Evolutionary conservation across 2,329 filamentous ascomycete genomes (phyloP).

Genomic region (Fusarium udum): DNA sequence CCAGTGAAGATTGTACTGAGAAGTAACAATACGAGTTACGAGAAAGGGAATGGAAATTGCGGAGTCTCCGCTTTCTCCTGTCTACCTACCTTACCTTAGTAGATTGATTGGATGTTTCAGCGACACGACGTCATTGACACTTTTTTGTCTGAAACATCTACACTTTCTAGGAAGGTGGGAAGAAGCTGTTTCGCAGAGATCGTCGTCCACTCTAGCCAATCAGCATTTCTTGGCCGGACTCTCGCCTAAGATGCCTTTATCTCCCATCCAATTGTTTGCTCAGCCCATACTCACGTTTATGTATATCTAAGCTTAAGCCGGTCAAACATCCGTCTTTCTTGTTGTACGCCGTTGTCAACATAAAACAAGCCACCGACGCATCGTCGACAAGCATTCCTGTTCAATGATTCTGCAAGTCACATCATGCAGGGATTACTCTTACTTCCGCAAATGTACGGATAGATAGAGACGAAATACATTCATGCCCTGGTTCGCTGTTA

Average conservation of each 20-base stretch:
- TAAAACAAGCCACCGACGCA: constrained; percentile 22
- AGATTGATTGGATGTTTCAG: neutral
- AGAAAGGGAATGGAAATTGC: neutral
- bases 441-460: neutral
- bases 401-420: neutral
- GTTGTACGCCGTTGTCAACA: neutral
- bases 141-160: neutral
- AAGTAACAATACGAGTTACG: constrained; percentile 5
- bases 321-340: neutral
- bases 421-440: neutral
- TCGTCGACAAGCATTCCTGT: neutral
- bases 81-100: neutral
- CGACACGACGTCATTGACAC: constrained; percentile 3
- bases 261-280: constrained; percentile 10
- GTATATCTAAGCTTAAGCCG: constrained; percentile 30
- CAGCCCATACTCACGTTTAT: constrained; percentile 15
- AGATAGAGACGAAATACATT: neutral
- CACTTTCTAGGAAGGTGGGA: neutral
- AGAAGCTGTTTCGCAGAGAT: neutral
- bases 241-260: neutral
- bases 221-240: neutral
- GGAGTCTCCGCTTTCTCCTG: neutral
- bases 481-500: neutral
- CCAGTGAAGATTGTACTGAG: neutral
- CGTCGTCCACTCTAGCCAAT: neutral